A percentile compares a stretch with the other conserved stretches of the same genome.
Evolutionary conservation across 2,329 filamentous ascomycete genomes (phyloP).

Genomic region (Karstenula rhodostoma): DNA sequence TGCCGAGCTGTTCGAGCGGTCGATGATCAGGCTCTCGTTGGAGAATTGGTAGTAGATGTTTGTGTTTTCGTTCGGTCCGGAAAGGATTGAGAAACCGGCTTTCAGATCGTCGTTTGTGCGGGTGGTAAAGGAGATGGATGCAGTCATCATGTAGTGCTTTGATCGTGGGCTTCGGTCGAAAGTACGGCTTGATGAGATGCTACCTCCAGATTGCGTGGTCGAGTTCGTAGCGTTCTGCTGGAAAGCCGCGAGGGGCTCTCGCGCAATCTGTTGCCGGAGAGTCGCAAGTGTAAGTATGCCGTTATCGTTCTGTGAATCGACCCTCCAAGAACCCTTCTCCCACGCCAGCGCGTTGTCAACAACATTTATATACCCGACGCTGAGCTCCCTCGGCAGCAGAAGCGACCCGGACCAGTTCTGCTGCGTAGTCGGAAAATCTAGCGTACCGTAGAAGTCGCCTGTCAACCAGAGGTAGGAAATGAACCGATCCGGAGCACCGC

Average conservation of each 20-base stretch:
- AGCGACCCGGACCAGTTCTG: conserved; percentile 58
- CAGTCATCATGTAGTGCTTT: conserved; percentile 53
- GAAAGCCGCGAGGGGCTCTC: conserved; percentile 48
- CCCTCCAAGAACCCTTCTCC: conserved; percentile 53
- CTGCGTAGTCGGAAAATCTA: conserved; percentile 50
- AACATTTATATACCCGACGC: conserved; percentile 53
- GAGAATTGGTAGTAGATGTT: conserved; percentile 57
- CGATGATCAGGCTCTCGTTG: conserved; percentile 54
- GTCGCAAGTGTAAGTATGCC: conserved; percentile 50
- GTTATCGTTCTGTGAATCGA: conserved; percentile 36
- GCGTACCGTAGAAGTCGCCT: conserved; percentile 53
- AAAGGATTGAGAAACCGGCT: conserved; percentile 54
- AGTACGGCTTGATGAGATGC: conserved; percentile 15
- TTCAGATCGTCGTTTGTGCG: conserved; percentile 45
- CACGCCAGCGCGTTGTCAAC: conserved; percentile 52
- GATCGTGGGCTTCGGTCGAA: conserved; percentile 35
- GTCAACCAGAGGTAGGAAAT: conserved; percentile 55
- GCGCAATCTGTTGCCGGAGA: conserved; percentile 50
- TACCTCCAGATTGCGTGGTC: conserved; percentile 24
- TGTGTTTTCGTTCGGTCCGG: conserved; percentile 52
- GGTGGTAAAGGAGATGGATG: conserved; percentile 50
- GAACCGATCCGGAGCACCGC: conserved; percentile 53
- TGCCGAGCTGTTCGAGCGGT: conserved; percentile 53
- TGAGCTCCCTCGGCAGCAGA: conserved; percentile 54
- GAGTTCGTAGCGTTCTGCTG: conserved; percentile 32